Base-by-base conservation (phyloP, 441 rosid species). In the Aquilaria agallochum region DNA sequence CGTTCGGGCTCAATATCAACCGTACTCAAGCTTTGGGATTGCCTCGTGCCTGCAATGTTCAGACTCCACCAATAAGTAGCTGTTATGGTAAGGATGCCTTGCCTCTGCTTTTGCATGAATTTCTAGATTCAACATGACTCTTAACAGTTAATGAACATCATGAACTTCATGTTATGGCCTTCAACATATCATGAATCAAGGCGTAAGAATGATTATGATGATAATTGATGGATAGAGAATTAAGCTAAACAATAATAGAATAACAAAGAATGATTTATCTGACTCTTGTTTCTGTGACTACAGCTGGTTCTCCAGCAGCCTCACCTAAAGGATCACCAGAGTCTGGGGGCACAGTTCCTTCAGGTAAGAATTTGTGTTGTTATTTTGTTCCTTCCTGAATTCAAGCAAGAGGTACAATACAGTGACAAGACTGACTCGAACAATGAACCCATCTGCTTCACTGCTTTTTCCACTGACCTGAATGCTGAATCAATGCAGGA, bases 21-120 rank as follows among this genome's bases (percentile, higher is more conserved):
- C 90, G 75, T 72, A 94, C 97, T 20, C 95, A 66, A 64, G 97
- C 96, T 63, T 52, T 89, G 56, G 94, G 78, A 49, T 69, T 94
- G 45, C 96, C 97, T 9, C 75, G 55, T 10, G 87, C 89, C 52
- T 95, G 99, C 80, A 84, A 84, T 31, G 87, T 91, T 64, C 88
- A 87, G 67, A 89, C 99, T 67, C 97, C 92, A 47, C 85, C 99
- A 32, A 45, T 69, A 64, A 89, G 87, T 76, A 49, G 74, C 54
- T 95, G 99, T 76, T 83, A 61, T 31, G 86, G 99, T 91, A 83
- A 75, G 75, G 66, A 57, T n/a, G 56, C 44, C 42, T 8, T 4
- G 42, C 27, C 27, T 20, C 27, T 20, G 1, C 27, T 20, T 20
- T 20, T 20, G 27, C 27, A 20, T 20, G 27, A 20, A 20, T 20